Evolutionary conservation across 106 monocot species (phyloP).

Genomic region (Phalaenopsis aphrodite): DNA sequence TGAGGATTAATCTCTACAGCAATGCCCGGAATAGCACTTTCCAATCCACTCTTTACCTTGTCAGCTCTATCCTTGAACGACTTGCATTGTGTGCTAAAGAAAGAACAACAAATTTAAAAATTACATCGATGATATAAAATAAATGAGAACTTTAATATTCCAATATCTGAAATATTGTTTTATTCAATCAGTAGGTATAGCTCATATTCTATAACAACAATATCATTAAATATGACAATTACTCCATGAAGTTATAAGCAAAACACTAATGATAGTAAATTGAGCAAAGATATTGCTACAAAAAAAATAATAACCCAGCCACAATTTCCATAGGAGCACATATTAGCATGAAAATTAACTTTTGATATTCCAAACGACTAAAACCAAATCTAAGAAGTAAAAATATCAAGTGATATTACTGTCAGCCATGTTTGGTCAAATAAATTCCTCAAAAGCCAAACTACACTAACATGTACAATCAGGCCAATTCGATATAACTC

Average conservation of each 20-base stretch:
- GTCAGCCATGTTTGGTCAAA: neutral
- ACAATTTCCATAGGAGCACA: too few species aligned
- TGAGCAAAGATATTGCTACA: neutral
- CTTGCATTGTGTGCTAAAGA: conserved; percentile 64
- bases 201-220: neutral
- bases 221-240: neutral
- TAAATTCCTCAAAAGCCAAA: neutral
- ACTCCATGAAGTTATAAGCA: neutral
- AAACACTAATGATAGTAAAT: neutral
- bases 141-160: neutral
- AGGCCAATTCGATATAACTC: neutral
- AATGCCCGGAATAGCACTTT: conserved; percentile 40
- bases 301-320: neutral
- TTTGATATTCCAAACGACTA: too few species aligned
- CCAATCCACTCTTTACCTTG: conserved; percentile 64
- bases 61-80: conserved; percentile 64
- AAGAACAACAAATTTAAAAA: neutral
- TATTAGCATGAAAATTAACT: too few species aligned
- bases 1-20: conserved; percentile 71
- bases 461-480: neutral
- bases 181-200: neutral
- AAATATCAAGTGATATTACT: too few species aligned
- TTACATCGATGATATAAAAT: neutral
- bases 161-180: neutral
- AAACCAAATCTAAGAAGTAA: too few species aligned